These are phyloP conservation scores for Tulasnella sp. DNA, from an alignment of 768 basidiomycete species.

Conservation along the genomic window DNA sequence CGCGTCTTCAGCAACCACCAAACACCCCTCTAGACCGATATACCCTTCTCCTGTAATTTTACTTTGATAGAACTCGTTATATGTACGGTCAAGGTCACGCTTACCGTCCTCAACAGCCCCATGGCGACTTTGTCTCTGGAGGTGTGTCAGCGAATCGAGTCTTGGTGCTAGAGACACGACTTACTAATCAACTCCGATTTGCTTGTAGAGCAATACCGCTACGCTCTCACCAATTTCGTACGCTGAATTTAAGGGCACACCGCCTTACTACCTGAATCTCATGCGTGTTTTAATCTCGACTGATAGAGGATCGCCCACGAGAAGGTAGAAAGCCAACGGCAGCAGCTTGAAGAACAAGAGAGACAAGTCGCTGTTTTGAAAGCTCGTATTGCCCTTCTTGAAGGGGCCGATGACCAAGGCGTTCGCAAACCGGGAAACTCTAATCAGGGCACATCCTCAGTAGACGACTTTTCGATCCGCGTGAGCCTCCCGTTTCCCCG, in stretches of 20 bases:
- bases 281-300: constrained; percentile 4
- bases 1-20: neutral
- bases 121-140: constrained; percentile 7
- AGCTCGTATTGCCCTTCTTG: constrained; percentile 65
- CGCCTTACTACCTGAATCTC: neutral
- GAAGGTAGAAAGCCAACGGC: constrained; percentile 77
- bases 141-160: neutral
- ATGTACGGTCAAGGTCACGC: neutral
- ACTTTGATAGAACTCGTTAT: neutral
- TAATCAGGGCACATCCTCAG: constrained; percentile 54
- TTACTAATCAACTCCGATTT: constrained; percentile 5
- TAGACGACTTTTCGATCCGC: constrained; percentile 87
- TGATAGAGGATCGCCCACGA: constrained; percentile 77
- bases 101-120: neutral
- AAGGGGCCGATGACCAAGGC: constrained; percentile 53
- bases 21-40: neutral
- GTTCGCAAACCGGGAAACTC: constrained; percentile 31
- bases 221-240: constrained; percentile 79
- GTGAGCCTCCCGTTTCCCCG: constrained; percentile 40
- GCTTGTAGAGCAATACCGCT: constrained; percentile 35
- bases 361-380: constrained; percentile 71
- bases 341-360: constrained; percentile 78
- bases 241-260: constrained; percentile 32
- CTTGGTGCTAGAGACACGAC: neutral
- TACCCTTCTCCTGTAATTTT: neutral